Evolutionary conservation across 306 rosid genomes (phyloP), one percentile per base, ranked within the genome.

Genomic region (Senna tora): DNA sequence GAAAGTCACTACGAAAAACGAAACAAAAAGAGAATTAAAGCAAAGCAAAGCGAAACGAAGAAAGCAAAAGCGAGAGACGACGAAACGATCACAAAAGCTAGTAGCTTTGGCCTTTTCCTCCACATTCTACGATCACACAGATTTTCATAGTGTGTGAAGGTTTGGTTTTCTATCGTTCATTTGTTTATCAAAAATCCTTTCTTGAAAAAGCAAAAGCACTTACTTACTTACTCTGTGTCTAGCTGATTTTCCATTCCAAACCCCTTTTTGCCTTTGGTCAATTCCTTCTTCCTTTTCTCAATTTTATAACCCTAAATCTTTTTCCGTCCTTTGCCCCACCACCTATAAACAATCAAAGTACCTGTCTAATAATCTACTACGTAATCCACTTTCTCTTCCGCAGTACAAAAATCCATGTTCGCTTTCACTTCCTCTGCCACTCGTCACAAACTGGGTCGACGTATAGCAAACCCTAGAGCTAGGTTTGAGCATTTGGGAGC

Each of bases 281-380:
- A 36, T 55, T 56, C 21, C 22, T n/a, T 49, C 8, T 71, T 85
- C 79, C 88, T 75, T 83, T 84, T 74, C 81, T 85, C 90, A 86
- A 88, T 72, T 75, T 61, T 19, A 61, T 0, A 17, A 38, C 49
- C 32, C 49, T 4, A 36, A 36, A 61, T 28, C 47, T 38, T 34
- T 36, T 36, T 36, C 6, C 49, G 5, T 38, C 49, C 65, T n/a
- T 19, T 61, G 67, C 65, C 65, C 45, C 45, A 65, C 81, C 87
- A 79, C 86, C 56, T 55, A 20, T n/a, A n/a, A n/a, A n/a, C 88
- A 81, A 86, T 87, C 96, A 85, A 90, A 90, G 96, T 81, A 87
- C 85, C 85, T 49, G 58, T 77, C 79, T 3, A 8, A 17, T 61
- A 36, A 7, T 25, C 39, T 36, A 33, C 47, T 59, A 25, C 4